These are phyloP conservation scores for Smittium culicis DNA, from an alignment of 371 early-diverging fungal genomes.

Conservation along the genomic window DNA sequence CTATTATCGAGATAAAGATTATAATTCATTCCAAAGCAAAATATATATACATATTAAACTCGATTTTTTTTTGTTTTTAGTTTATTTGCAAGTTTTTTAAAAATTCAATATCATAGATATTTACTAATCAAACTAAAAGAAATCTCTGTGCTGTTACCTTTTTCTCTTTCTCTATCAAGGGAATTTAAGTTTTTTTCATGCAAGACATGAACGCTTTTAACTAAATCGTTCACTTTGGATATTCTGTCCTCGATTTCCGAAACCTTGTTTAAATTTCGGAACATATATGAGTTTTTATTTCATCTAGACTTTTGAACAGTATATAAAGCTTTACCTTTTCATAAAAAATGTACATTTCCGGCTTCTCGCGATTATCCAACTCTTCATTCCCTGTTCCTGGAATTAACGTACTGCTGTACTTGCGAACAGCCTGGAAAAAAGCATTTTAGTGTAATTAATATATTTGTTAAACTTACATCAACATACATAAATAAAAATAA, in stretches of 20 bases:
- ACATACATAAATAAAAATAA: too few relatives aligned
- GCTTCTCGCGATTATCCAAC: neutral
- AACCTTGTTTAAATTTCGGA: too few relatives aligned
- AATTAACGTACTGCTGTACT: neutral
- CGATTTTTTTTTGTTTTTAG: too few relatives aligned
- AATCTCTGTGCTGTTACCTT: neutral
- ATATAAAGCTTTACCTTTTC: neutral
- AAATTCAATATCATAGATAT: too few relatives aligned
- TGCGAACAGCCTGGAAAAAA: neutral
- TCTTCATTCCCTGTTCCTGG: neutral
- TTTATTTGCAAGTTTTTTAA: too few relatives aligned
- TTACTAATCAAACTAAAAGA: too few relatives aligned
- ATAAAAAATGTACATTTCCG: neutral
- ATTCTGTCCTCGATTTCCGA: slow-evolving; percentile 1
- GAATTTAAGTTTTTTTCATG: neutral
- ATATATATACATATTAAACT: too few relatives aligned
- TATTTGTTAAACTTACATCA: neutral
- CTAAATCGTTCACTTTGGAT: neutral
- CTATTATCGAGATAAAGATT: too few relatives aligned
- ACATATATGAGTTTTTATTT: too few relatives aligned
- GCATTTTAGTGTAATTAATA: neutral
- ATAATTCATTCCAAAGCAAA: too few relatives aligned
- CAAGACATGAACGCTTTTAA: neutral
- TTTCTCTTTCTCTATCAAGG: neutral
- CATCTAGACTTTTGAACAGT: too few relatives aligned